phyloP scores from a whole-genome alignment of 805 yeast species.

The Lachancea mirantina region DNA sequence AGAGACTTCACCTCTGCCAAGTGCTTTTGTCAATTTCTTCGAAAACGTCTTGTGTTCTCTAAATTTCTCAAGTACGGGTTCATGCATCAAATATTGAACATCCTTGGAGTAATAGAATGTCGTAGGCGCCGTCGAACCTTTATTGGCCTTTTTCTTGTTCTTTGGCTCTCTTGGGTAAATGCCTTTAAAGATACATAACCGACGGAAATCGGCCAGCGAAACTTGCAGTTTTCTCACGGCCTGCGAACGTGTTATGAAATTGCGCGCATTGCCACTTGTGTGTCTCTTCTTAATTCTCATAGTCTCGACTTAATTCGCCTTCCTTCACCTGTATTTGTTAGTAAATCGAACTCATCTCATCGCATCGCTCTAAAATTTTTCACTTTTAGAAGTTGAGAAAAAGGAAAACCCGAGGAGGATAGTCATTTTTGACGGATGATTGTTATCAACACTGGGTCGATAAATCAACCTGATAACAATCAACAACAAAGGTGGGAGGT shows the following conservation, averaged over 20 bases:
- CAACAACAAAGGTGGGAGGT: too few relatives aligned
- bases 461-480: too few relatives aligned
- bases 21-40: conserved; percentile 78
- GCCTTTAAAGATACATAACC: conserved; percentile 96
- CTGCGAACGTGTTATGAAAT: conserved; percentile 88
- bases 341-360: conserved; percentile 15
- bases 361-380: conserved; percentile 22
- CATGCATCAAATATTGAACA: conserved; percentile 90
- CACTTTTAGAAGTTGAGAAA: neutral
- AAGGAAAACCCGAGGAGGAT: too few relatives aligned
- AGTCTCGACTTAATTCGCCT: neutral
- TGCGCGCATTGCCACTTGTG: conserved; percentile 81
- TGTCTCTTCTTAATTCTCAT: conserved; percentile 78
- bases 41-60: conserved; percentile 95
- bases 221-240: conserved; percentile 89
- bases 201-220: conserved; percentile 91
- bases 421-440: conserved; percentile 1
- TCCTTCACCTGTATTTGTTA: neutral
- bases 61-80: conserved; percentile 84
- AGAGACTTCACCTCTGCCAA: conserved; percentile 85
- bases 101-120: conserved; percentile 93
- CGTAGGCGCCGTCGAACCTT: conserved; percentile 93
- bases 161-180: conserved; percentile 96
- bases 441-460: neutral
- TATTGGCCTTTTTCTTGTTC: conserved; percentile 92